Percentiles rank a stretch among this genome's conserved stretches.
Conservation (phyloP, 495 filamentous ascomycete species). For the Penicillium arizonense region DNA sequence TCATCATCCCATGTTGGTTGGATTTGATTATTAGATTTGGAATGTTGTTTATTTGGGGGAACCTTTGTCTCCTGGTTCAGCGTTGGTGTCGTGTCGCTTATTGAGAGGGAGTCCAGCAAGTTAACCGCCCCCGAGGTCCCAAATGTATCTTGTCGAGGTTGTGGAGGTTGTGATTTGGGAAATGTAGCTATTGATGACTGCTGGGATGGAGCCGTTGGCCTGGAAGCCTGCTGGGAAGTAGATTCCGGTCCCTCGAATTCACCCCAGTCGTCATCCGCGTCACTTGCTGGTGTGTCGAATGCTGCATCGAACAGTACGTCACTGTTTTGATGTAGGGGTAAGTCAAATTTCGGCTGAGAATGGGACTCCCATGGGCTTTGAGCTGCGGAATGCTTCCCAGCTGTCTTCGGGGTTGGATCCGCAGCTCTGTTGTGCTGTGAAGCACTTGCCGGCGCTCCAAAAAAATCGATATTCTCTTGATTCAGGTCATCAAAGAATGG, state of each 20-base stretch:
- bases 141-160: background rate
- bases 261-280: constrained; percentile 70
- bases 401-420: background rate
- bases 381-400: constrained; percentile 6
- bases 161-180: background rate
- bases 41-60: background rate
- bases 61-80: background rate
- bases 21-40: background rate
- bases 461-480: constrained; percentile 23
- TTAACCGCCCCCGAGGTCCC: constrained; percentile 10
- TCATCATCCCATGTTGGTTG: constrained; percentile 35
- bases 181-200: background rate
- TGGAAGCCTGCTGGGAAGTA: constrained; percentile 56
- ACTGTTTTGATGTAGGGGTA: constrained; percentile 23
- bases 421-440: background rate
- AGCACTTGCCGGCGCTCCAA: constrained; percentile 2
- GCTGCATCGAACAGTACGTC: constrained; percentile 48
- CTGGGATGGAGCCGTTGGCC: constrained; percentile 3
- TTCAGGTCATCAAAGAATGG: constrained; percentile 29
- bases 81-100: constrained; percentile 16
- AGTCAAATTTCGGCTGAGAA: constrained; percentile 14
- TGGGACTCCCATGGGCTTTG: constrained; percentile 6
- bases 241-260: constrained; percentile 64
- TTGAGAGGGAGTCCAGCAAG: constrained; percentile 25
- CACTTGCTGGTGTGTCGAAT: constrained; percentile 30